Evolutionary conservation across 2,329 filamentous ascomycete genomes (phyloP).

Genomic region (Colletotrichum higginsianum): DNA sequence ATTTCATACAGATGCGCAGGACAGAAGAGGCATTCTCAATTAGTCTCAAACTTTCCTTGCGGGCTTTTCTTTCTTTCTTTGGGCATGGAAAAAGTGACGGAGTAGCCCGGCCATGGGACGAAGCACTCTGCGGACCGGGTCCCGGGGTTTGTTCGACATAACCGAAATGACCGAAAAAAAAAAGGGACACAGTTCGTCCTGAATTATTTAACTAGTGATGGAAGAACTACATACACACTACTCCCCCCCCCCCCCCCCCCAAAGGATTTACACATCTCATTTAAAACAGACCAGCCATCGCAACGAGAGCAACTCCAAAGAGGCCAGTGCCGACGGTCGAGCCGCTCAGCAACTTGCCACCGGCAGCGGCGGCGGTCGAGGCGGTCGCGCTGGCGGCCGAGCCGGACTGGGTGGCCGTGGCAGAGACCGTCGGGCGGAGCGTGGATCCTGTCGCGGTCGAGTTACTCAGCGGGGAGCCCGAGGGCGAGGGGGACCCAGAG

Average conservation of each 20-base stretch:
- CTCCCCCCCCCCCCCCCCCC: neutral
- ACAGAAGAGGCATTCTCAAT: too few relatives aligned
- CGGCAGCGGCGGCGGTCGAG: conserved; percentile 9
- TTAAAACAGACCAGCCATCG: conserved; percentile 35
- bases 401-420: conserved; percentile 32
- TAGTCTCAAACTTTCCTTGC: too few relatives aligned
- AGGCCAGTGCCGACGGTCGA: conserved; percentile 27
- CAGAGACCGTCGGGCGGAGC: conserved; percentile 11
- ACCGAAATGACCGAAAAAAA: neutral
- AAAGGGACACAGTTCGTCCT: neutral
- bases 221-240: conserved; percentile 1
- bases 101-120: too few relatives aligned
- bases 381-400: conserved; percentile 28
- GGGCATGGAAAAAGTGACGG: too few relatives aligned
- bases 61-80: too few relatives aligned
- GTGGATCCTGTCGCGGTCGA: conserved; percentile 18
- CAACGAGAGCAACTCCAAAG: conserved; percentile 28
- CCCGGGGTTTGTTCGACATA: neutral
- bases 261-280: neutral
- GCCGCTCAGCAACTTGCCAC: neutral
- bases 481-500: conserved; percentile 18
- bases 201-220: conserved; percentile 1
- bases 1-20: too few relatives aligned
- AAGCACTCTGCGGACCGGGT: too few relatives aligned
- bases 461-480: conserved; percentile 25